Conservation (phyloP, 768 basidiomycete genomes). For the Psilocybe cubensis region DNA sequence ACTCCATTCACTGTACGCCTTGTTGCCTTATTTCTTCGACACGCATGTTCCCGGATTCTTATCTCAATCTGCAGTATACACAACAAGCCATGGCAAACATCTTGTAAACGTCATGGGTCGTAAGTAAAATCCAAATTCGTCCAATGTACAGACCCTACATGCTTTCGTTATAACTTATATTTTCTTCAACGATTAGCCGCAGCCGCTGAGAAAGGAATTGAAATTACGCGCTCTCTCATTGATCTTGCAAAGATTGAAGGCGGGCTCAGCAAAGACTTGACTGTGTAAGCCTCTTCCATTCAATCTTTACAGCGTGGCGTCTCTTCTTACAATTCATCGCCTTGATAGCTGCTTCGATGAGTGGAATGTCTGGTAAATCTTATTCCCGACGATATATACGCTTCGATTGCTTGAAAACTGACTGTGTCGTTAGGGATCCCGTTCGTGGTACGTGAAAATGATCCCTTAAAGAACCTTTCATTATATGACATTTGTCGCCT, state of each 20-base stretch:
- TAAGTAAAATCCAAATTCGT: no score
- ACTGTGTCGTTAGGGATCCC: conserved; percentile 37
- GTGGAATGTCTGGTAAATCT: conserved; percentile 55
- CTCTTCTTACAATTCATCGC: not conserved
- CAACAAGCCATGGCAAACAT: conserved; percentile 46
- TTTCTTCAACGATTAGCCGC: conserved; percentile 32
- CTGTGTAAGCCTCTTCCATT: conserved; percentile 30
- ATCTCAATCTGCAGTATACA: conserved; percentile 35
- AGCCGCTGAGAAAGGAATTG: conserved; percentile 55
- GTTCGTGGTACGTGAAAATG: conserved; percentile 34
- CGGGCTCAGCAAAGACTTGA: conserved; percentile 37
- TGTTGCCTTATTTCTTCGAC: not conserved
- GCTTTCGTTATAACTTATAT: not conserved
- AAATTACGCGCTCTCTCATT: conserved; percentile 52
- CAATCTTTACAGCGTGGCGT: not conserved
- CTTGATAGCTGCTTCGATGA: conserved; percentile 50
- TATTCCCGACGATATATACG: not conserved
- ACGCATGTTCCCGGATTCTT: not conserved
- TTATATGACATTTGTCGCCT: not conserved
- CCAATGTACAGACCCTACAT: not conserved
- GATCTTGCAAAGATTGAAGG: conserved; percentile 52
- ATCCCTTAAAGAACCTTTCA: not conserved
- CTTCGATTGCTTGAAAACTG: not conserved
- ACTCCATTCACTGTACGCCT: conserved; percentile 45
- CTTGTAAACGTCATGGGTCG: conserved; percentile 58